Evolutionary conservation across 192 early-diverging fungal species (phyloP).

Genomic region (Chytriomyces hyalinus): DNA sequence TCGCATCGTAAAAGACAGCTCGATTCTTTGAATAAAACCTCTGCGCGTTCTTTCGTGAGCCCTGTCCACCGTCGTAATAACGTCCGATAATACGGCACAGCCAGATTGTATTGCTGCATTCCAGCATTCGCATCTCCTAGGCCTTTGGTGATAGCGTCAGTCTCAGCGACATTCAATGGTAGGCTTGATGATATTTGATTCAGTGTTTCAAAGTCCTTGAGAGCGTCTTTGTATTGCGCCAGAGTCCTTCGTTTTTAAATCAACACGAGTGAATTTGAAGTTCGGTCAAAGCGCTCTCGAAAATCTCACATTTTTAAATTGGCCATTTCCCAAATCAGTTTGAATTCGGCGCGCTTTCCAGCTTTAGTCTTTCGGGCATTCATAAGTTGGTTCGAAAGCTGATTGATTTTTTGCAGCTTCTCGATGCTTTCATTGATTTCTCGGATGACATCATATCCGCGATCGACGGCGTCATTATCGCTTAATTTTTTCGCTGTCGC

Average conservation of each 20-base stretch:
- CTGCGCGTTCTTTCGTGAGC: conserved; percentile 15
- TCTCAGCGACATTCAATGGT: conserved; percentile 3
- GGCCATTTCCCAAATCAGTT: conserved; percentile 11
- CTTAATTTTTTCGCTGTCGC: conserved; percentile 8
- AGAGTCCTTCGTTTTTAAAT: conserved; percentile 1
- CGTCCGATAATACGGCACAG: neutral
- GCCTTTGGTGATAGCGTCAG: conserved; percentile 6
- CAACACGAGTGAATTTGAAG: neutral
- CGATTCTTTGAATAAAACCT: conserved; percentile 20
- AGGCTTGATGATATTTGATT: neutral
- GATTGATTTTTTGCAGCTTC: neutral
- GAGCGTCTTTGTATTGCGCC: neutral
- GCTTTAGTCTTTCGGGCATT: neutral
- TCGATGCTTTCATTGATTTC: conserved; percentile 8
- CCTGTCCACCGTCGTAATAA: neutral
- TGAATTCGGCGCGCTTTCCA: conserved; percentile 17
- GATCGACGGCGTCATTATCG: neutral
- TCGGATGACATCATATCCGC: neutral
- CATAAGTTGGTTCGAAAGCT: neutral
- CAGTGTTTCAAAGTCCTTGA: conserved; percentile 22
- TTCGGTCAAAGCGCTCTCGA: neutral
- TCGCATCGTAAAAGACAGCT: conserved; percentile 1
- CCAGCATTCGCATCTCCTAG: conserved; percentile 13
- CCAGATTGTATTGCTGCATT: neutral
- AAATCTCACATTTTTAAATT: conserved; percentile 6